Evolutionary conservation across 768 basidiomycete species (phyloP), one percentile per base, ranked within the genome.

Genomic region (Calocera cornea): DNA sequence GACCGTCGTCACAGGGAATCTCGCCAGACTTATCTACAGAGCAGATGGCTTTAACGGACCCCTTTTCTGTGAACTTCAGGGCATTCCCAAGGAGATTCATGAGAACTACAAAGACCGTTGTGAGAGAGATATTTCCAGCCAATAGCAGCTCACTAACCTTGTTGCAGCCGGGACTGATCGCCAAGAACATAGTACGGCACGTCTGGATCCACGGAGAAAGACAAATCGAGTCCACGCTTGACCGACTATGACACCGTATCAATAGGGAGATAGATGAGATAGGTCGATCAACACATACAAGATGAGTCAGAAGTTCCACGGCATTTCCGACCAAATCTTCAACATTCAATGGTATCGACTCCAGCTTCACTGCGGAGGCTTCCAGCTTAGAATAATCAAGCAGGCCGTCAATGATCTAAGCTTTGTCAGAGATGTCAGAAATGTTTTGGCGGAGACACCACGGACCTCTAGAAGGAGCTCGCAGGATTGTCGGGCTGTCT

Each of bases 41-140:
- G 72, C 86, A 87, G 1, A 78, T 80, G 22, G 88, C 85, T 40
- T 83, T 80, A 27, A 90, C 87, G 47, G 80, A 85, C 8, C 88
- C 87, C 22, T 74, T 77, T 1, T 81, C 79, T 1, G 87, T 88
- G 74, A 89, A 90, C 71, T 89, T 90, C 66, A 89, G 84, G 2
- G 87, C 87, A 72, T 90, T 90, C 8, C 87, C 87, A 63, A 89
- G 86, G 64, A 89, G 75, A 73, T 90, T 90, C 87, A 88, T 88
- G 24, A 89, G 75, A 11, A 88, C 87, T 87, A 70, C 1, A 22
- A 27, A 17, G 36, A 38, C 60, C 38, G 33, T 69, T 40, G 49
- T 44, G 66, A 29, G 54, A 29, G 34, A 3, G 5, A 16, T 67
- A 29, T 60, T 34, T 16, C 38, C 41, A 68, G 29, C 27, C 29